Conservation (phyloP, 352 stramenopile species). For the Globisporangium viniferum region DNA sequence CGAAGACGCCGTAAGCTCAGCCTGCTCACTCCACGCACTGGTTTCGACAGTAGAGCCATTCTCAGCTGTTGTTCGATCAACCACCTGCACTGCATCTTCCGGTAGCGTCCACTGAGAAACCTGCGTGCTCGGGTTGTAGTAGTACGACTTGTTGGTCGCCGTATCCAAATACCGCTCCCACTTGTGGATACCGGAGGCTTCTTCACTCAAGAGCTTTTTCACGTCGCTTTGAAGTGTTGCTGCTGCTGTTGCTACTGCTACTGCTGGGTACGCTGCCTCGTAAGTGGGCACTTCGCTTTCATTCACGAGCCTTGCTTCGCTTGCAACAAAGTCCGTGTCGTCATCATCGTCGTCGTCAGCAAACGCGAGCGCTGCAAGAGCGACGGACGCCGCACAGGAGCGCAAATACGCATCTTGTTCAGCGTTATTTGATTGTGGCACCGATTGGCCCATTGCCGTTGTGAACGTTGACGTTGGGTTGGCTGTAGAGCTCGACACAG, state of each 20-base stretch:
- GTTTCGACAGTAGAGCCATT: background rate
- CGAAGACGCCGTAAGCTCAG: background rate
- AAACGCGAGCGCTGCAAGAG: slow-evolving; percentile 20
- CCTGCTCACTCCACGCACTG: background rate
- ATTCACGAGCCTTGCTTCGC: background rate
- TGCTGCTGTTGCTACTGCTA: background rate
- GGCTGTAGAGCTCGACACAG: background rate
- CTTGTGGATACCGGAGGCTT: background rate
- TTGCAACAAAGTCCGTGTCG: background rate
- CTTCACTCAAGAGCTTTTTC: background rate
- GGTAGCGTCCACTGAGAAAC: slow-evolving; percentile 43
- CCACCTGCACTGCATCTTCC: background rate
- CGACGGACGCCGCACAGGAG: slow-evolving; percentile 5
- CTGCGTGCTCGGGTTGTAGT: slow-evolving; percentile 38
- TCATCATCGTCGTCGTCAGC: slow-evolving; percentile 7
- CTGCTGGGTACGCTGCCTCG: background rate
- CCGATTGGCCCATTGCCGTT: background rate
- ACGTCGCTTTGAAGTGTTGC: background rate
- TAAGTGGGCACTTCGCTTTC: background rate
- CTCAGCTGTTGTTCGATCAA: slow-evolving; percentile 2
- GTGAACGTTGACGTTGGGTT: background rate
- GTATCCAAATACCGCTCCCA: slow-evolving; percentile 61
- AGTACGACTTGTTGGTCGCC: slow-evolving; percentile 49
- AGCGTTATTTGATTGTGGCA: background rate
- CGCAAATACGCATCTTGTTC: background rate